phyloP scores from a whole-genome alignment of 768 basidiomycete species.

The Leccinum ochraceum region DNA sequence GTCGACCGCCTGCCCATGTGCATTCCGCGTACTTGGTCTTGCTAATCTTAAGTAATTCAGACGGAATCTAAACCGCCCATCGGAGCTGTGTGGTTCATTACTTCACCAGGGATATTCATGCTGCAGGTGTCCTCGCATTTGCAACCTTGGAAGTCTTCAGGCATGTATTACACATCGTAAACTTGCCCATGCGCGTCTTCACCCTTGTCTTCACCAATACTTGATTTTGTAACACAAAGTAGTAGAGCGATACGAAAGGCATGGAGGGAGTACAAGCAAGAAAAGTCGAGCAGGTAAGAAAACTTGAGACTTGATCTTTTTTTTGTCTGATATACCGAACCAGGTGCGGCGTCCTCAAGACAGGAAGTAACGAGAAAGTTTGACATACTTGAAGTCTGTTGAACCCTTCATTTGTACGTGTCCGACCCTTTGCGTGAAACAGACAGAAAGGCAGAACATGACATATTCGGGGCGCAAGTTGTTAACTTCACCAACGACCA shows the following conservation, averaged over 20 bases:
- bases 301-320: constrained; percentile 70
- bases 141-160: constrained; percentile 32
- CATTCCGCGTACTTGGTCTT: constrained; percentile 17
- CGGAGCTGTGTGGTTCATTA: constrained; percentile 17
- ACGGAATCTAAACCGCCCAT: constrained; percentile 3
- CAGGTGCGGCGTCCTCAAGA: constrained; percentile 47
- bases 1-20: not conserved
- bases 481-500: constrained; percentile 61
- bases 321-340: constrained; percentile 55
- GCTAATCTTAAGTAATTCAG: constrained; percentile 25
- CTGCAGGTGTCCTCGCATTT: constrained; percentile 16
- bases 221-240: constrained; percentile 47
- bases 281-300: constrained; percentile 55
- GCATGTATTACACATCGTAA: constrained; percentile 38
- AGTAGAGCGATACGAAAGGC: constrained; percentile 48
- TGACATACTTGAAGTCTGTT: constrained; percentile 46
- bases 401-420: constrained; percentile 44
- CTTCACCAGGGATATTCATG: constrained; percentile 21
- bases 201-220: constrained; percentile 38
- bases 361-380: constrained; percentile 52
- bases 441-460: constrained; percentile 31
- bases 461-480: constrained; percentile 19
- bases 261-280: constrained; percentile 42
- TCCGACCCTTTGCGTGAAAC: constrained; percentile 43
- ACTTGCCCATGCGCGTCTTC: constrained; percentile 40